Conservation (phyloP, 2,329 filamentous ascomycete species). For the Microsporum ferrugineum region DNA sequence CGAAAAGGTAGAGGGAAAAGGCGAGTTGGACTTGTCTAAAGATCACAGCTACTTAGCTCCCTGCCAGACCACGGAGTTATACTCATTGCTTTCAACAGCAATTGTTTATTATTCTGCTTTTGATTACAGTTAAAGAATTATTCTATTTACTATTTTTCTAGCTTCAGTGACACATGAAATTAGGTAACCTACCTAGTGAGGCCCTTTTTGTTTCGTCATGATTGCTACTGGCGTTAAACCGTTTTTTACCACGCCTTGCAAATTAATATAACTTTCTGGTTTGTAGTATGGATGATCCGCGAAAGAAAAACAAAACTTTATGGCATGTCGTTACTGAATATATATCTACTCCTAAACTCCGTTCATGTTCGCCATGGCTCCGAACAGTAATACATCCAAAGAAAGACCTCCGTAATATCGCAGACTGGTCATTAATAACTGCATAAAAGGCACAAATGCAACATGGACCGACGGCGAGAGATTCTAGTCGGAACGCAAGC, state of each 20-base stretch:
- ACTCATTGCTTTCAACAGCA: background rate
- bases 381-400: background rate
- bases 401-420: background rate
- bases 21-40: background rate
- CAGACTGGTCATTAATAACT: background rate
- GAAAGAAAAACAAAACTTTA: no score
- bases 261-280: no score
- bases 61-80: constrained; percentile 7
- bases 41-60: background rate
- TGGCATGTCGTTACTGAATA: background rate
- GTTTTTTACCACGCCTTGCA: no score
- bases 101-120: background rate
- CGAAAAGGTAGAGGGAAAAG: constrained; percentile 1
- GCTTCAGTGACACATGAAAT: no score
- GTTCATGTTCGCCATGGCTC: background rate
- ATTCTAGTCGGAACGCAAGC: background rate
- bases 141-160: no score
- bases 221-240: no score
- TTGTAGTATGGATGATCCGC: no score
- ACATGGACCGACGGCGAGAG: background rate
- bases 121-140: background rate
- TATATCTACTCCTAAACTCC: background rate
- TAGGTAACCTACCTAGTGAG: no score
- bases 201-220: no score
- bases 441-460: background rate